Base-by-base conservation (phyloP, 352 stramenopile species). In the Pythium aquatile region DNA sequence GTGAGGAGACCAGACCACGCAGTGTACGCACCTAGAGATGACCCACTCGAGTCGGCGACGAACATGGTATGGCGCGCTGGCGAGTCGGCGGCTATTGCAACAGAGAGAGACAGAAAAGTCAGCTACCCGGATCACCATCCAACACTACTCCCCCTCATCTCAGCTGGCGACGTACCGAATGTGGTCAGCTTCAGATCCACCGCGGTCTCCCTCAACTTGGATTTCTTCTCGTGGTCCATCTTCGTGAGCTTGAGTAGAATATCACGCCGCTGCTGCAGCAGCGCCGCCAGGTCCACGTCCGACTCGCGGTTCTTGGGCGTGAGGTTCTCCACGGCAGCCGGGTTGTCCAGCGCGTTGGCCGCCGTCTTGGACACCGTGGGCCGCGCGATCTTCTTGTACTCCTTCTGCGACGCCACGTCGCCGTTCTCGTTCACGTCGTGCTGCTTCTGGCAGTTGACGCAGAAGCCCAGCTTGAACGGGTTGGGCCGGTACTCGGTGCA, bases 401-500 rank as follows among this genome's bases (percentile, higher is more conserved):
- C 80, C 58, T 93, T 93, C 64, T 76, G 78, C 10, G 68, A 65
- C 14, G 73, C 78, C 10, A 92, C 83, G 59, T 85, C 78, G 17
- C 87, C 87, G 51, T 80, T 78, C 9, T 81, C 79, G 47, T 76
- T 87, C 14, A 93, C 83, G 42, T 96, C 85, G 73, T 96, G 87
- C 64, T 96, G 87, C 68, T 94, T 94, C 74, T 93, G 87, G 71
- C 87, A 96, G 71, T 96, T 96, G 63, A 96, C 84, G 68, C 87
- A 96, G 63, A 94, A 96, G 6, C 87, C 87, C 24, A 93, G 66
- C 66, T 92, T 92, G 66, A 96, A 96, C 32, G 86, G 83, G 58
- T 96, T 96, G 0, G 85, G 79, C 24, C 73, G 42, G 62, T 87
- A 96, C n/a, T 96, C 87, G 2, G 75, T 83, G 56, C 87, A 96